Evolutionary conservation across 2,329 filamentous ascomycete genomes (phyloP), one percentile per base, ranked within the genome.

Genomic region (Trichoderma sp.): DNA sequence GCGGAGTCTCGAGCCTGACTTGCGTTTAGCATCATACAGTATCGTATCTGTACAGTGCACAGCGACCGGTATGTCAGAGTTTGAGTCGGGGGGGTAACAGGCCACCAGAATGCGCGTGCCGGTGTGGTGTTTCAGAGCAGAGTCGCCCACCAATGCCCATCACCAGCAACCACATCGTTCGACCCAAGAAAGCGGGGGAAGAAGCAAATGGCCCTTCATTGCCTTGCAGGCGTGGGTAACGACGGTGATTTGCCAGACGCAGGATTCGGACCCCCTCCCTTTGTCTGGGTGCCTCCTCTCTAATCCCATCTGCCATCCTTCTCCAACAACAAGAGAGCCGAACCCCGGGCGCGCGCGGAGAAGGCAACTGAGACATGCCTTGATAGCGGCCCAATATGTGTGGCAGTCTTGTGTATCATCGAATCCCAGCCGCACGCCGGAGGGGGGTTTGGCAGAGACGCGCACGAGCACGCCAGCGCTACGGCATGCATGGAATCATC

Each of bases 401-500:
- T 19, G 50, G 61, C 27, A 25, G n/a, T 27, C 52, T 56, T 65
- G 61, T 65, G 61, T 57, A 57, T 57, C 52, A 45, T 65, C 19
- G 48, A 63, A 37, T 42, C 50, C 61, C 37, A 64, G 61, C 61
- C 61, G 61, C 61, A 12, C 17, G 25, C 22, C 17, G 58, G 59
- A 17, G 48, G 22, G 34, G 34, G 22, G 32, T 48, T 48, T 48
- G 42, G 4, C 13, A 17, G 34, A 42, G 22, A 22, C 37, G 9
- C 35, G 22, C 52, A 34, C 35, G 45, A 54, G 61, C 45, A 35
- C 61, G 45, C 29, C 61, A 53, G 32, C 60, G 48, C 60, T 64
- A 54, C 60, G 60, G 25, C 48, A 65, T 65, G 61, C 61, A 65
- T 57, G 61, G 37, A 57, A 57, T 56, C 61, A 64, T 53, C 59